Evolutionary conservation across 2,329 filamentous ascomycete species (phyloP).

Genomic region (Sporothrix mexicana): DNA sequence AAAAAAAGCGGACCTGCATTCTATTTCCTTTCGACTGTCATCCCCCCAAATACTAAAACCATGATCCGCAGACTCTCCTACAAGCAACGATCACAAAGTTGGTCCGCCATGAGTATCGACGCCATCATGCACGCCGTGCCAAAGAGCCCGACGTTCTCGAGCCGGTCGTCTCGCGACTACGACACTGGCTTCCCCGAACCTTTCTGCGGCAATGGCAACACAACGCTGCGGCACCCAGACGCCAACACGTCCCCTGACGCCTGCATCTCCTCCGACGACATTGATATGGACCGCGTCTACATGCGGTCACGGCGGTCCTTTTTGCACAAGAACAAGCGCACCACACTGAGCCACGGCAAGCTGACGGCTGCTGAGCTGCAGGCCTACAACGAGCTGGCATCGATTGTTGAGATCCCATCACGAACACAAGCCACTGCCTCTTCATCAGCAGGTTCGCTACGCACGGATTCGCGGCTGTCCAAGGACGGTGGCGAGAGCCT

Average conservation of each 20-base stretch:
- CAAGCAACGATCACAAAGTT: conserved; percentile 36
- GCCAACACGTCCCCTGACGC: conserved; percentile 64
- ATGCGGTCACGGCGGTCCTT: conserved; percentile 55
- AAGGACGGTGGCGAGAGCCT: conserved; percentile 52
- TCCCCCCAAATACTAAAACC: conserved; percentile 15
- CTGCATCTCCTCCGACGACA: conserved; percentile 61
- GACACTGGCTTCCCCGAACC: conserved; percentile 61
- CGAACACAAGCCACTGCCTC: background rate
- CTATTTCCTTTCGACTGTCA: background rate
- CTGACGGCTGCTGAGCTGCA: conserved; percentile 45
- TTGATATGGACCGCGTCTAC: conserved; percentile 52
- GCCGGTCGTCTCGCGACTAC: conserved; percentile 30
- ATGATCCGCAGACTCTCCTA: conserved; percentile 36
- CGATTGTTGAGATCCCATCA: conserved; percentile 29
- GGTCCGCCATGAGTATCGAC: conserved; percentile 36
- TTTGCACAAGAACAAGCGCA: conserved; percentile 53
- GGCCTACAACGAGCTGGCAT: conserved; percentile 34
- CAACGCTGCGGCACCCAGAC: conserved; percentile 66
- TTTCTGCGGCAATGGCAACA: conserved; percentile 59
- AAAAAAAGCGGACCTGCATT: conserved; percentile 7
- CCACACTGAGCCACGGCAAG: conserved; percentile 55
- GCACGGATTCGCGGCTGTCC: conserved; percentile 37
- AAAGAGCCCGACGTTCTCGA: conserved; percentile 29
- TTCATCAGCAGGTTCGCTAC: conserved; percentile 31
- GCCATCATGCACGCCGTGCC: conserved; percentile 28